Evolutionary conservation across 2,329 filamentous ascomycete species (phyloP), one percentile per base, ranked within the genome.

Genomic region (Aspergillus pseudoterreus): DNA sequence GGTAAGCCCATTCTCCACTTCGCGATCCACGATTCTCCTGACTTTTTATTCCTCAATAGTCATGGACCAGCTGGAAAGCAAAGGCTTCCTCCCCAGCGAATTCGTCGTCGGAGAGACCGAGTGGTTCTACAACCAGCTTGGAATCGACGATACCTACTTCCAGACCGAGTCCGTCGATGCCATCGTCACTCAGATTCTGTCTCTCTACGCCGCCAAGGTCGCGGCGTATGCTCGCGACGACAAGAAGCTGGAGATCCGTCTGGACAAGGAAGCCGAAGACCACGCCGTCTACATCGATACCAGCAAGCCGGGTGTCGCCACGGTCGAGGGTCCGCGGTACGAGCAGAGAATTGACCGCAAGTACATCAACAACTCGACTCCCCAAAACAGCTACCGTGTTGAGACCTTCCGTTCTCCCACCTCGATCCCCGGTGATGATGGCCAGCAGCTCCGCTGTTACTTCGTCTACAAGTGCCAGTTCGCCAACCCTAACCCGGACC

Each of bases 251-350:
- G 92, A 97, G 75, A 96, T 99, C 63, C 85, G 92, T 57, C 78
- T 99, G 39, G 92, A 97, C 70, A 96, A 96, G 83, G 94, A 99
- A 75, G 90, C 90, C 19, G 77, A 81, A 53, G 94, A 97, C 70
- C 94, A 97, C 68, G 94, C 94, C 53, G 95, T 97, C 67, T 99
- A 97, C 76, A 97, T 99, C 61, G 94, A 99, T 71, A 99, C 94
- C 50, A 96, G 92, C 72, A 87, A 87, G 67, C 92, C 94, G 14
- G 94, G 94, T 59, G 78, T 89, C 62, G 88, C 86, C 53, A 81
- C 85, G 43, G 77, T 88, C 19, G 77, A 81, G 49, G 94, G 94
- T 2, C 92, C 94, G n/a, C 82, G 86, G 53, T 99, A 96, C 71
- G 94, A 99, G 76, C 86, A 90, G 69, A 84, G 92, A 54, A 89